Percentiles rank a stretch among this genome's conserved stretches.
phyloP scores from a whole-genome alignment of 805 yeast species.

The Saccharomycodes ludwigii region DNA sequence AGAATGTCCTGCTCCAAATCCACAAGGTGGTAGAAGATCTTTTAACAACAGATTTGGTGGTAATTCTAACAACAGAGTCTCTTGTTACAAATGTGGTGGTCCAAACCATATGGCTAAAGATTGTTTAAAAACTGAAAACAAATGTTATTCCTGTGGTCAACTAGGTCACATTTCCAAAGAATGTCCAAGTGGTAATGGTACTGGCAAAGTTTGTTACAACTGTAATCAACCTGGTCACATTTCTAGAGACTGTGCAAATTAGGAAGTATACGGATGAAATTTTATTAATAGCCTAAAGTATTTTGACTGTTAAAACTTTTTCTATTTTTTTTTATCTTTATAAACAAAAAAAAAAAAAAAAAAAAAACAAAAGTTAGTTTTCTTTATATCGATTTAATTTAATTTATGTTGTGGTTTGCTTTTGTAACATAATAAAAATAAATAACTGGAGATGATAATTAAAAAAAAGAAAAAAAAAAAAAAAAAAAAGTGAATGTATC shows the following conservation, averaged over 20 bases:
- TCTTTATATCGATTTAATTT: no score
- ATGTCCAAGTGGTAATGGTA: slow-evolving; percentile 49
- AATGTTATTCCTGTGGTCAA: slow-evolving; percentile 89
- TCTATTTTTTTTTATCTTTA: slow-evolving; percentile 3
- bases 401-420: no score
- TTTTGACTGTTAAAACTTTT: neutral
- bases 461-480: neutral
- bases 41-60: slow-evolving; percentile 16
- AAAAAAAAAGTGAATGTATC: neutral
- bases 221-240: slow-evolving; percentile 66
- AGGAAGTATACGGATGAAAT: slow-evolving; percentile 1
- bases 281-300: neutral
- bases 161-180: slow-evolving; percentile 83
- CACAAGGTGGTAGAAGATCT: slow-evolving; percentile 7
- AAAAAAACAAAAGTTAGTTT: no score
- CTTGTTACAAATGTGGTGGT: slow-evolving; percentile 86
- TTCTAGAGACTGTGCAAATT: slow-evolving; percentile 58
- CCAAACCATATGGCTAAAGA: slow-evolving; percentile 90
- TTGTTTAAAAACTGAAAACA: slow-evolving; percentile 59
- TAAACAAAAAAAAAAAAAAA: no score
- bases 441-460: neutral
- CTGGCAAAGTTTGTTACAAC: slow-evolving; percentile 33
- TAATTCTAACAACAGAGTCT: slow-evolving; percentile 18
- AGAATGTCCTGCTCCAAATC: slow-evolving; percentile 47
- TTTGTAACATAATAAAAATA: neutral